Evolutionary conservation across 208 protist species (phyloP).

Genomic region (Acanthamoeba royreba): DNA sequence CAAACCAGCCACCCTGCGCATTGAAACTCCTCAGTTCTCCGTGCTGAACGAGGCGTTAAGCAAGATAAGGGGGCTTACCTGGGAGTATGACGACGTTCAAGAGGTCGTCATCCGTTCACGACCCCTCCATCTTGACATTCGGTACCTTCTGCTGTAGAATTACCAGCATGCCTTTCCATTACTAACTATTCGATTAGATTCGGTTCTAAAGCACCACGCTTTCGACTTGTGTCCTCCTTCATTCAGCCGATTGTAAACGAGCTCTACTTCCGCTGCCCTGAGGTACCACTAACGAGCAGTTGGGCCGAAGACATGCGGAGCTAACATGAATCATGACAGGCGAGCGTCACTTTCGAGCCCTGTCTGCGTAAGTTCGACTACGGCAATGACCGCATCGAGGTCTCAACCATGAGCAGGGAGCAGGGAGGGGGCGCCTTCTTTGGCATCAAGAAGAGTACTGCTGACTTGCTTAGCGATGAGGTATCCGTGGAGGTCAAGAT

Average conservation of each 20-base stretch:
- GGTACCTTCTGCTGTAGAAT: background rate
- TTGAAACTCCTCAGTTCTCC: background rate
- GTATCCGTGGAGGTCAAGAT: background rate
- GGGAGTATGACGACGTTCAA: background rate
- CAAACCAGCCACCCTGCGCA: background rate
- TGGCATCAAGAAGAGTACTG: background rate
- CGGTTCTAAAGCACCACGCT: background rate
- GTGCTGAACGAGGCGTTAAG: background rate
- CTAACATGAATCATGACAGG: background rate
- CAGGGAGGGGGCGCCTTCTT: background rate
- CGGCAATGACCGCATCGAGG: background rate
- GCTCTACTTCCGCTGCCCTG: background rate
- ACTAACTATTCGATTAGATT: background rate
- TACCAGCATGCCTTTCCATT: background rate
- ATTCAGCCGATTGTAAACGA: background rate
- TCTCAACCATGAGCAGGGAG: background rate
- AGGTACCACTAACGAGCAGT: too few species aligned
- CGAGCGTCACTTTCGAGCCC: background rate
- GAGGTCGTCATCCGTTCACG: background rate
- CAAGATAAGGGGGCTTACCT: background rate
- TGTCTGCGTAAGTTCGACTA: background rate
- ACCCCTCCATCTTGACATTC: background rate
- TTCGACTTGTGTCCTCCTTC: background rate
- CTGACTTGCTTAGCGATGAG: background rate
- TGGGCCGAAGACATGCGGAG: too few species aligned